Evolutionary conservation across 148 eudicot species (phyloP).

Genomic region (Arctostaphylos glauca): DNA sequence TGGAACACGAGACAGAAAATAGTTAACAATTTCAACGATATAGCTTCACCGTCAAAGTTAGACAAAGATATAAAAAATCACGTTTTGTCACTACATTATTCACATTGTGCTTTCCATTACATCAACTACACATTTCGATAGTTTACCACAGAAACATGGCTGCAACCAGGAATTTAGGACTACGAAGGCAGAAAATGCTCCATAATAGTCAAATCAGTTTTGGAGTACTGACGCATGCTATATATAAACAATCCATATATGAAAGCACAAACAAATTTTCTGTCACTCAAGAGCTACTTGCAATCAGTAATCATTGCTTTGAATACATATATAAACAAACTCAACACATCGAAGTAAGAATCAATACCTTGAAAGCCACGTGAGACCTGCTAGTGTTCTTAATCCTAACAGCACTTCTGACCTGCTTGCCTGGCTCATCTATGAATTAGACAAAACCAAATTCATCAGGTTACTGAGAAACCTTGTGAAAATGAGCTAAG

Average conservation of each 20-base stretch:
- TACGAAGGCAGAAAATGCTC: neutral
- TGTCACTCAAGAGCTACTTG: neutral
- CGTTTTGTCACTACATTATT: neutral
- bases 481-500: neutral
- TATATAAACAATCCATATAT: neutral
- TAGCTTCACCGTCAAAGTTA: neutral
- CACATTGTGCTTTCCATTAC: neutral
- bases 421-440: conserved; percentile 95
- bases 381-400: conserved; percentile 78
- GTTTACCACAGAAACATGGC: neutral
- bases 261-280: neutral
- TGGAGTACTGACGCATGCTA: neutral
- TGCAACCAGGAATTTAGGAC: neutral
- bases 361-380: conserved; percentile 87
- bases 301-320: neutral
- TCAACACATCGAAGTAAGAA: neutral
- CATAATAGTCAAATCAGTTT: neutral
- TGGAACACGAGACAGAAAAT: conserved; percentile 21
- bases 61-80: neutral
- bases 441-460: conserved; percentile 21
- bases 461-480: neutral
- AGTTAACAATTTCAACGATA: neutral
- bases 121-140: neutral
- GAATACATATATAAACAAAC: neutral
- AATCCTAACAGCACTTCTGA: conserved; percentile 76